Conservation (phyloP, 164 flowering plant genomes). For the Chimonanthus salicifolius region DNA sequence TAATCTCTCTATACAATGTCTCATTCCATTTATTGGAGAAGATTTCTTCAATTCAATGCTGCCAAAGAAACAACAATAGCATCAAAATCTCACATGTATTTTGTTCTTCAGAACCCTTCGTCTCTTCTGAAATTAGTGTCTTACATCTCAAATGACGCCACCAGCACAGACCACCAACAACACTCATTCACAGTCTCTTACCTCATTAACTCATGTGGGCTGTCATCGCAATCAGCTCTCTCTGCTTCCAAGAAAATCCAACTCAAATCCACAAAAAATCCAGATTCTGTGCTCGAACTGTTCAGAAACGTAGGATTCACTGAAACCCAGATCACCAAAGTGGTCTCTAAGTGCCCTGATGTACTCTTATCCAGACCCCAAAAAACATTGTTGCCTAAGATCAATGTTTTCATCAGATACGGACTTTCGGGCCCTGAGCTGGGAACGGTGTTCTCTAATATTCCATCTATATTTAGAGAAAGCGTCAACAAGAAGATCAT, state of each 20-base stretch:
- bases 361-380: neutral
- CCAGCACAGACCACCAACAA: neutral
- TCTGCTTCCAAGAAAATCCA: neutral
- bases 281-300: constrained; percentile 3
- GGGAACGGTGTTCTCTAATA: neutral
- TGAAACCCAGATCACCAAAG: constrained; percentile 3
- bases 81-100: too few relatives aligned
- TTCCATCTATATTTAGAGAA: neutral
- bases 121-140: neutral
- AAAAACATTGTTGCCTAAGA: constrained; percentile 6
- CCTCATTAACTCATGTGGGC: constrained; percentile 6
- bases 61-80: neutral
- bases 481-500: neutral
- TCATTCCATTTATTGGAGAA: neutral
- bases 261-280: neutral
- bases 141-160: neutral
- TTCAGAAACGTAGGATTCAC: constrained; percentile 2
- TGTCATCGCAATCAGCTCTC: constrained; percentile 4
- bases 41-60: neutral
- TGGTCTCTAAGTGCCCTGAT: neutral
- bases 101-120: neutral
- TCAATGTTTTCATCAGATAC: constrained; percentile 5
- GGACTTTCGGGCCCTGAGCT: constrained; percentile 6
- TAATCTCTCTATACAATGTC: neutral
- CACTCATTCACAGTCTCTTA: neutral